A percentile compares a stretch with the other conserved stretches of the same genome.
Evolutionary conservation across 2,329 filamentous ascomycete genomes (phyloP).

Genomic region (Hymenoscyphus fraxineus): DNA sequence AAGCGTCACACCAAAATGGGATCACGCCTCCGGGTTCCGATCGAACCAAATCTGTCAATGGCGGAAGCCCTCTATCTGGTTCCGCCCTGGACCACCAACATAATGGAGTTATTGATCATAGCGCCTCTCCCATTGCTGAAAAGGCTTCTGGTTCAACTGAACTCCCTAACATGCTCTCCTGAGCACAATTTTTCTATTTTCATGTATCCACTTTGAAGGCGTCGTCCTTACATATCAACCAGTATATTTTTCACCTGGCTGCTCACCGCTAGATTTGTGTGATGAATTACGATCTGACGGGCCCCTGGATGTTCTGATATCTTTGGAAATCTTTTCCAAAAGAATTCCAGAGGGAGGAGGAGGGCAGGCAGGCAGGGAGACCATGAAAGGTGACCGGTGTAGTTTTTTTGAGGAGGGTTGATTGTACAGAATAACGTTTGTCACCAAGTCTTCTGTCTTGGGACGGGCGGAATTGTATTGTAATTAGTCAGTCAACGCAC

Average conservation of each 20-base stretch:
- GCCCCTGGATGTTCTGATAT: conserved; percentile 1
- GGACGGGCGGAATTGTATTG: not conserved
- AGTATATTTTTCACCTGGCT: not conserved
- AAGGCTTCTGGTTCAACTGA: not conserved
- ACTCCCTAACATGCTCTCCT: not conserved
- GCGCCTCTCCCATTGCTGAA: not conserved
- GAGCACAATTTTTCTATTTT: not conserved
- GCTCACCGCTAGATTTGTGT: not conserved
- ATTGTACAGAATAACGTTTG: conserved; percentile 3
- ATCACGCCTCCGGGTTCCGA: conserved; percentile 33
- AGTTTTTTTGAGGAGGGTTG: not conserved
- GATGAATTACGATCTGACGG: not conserved
- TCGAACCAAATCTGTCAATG: conserved; percentile 32
- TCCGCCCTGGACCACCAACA: conserved; percentile 10
- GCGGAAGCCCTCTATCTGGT: conserved; percentile 25
- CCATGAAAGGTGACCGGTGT: not conserved
- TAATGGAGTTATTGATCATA: not conserved
- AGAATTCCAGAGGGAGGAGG: not conserved
- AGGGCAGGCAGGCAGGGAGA: not conserved
- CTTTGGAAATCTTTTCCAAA: not conserved
- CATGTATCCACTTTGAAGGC: not conserved
- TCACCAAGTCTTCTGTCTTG: not conserved
- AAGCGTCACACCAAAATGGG: conserved; percentile 20
- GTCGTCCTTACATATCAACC: not conserved
- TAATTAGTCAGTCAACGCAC: not conserved